Evolutionary conservation across 192 early-diverging fungal species (phyloP).

Genomic region (Podila horticola): DNA sequence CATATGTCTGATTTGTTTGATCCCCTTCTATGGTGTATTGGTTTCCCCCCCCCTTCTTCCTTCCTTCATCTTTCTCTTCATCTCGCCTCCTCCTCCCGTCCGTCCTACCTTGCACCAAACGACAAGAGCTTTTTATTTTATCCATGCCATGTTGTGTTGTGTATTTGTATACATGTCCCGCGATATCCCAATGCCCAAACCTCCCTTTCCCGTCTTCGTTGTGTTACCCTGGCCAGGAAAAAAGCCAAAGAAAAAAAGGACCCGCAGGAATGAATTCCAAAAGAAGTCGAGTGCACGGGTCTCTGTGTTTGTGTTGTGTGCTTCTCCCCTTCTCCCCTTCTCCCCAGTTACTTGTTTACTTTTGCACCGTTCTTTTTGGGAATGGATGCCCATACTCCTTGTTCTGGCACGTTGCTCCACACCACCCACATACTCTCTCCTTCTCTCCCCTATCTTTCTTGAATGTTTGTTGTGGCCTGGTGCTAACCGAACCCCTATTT

Average conservation of each 20-base stretch:
- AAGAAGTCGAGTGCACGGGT: background rate
- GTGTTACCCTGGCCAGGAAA: constrained; percentile 3
- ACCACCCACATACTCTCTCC: background rate
- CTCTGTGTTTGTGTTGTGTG: background rate
- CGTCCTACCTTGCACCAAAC: background rate
- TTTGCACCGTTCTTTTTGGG: constrained; percentile 10
- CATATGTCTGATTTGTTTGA: too few species aligned
- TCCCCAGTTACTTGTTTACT: background rate
- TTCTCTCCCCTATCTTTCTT: constrained; percentile 4
- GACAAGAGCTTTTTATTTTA: background rate
- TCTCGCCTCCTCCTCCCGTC: background rate
- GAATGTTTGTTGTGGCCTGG: background rate
- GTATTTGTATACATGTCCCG: background rate
- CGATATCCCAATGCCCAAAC: background rate
- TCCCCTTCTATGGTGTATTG: background rate
- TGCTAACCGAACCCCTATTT: constrained; percentile 5
- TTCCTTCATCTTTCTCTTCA: background rate
- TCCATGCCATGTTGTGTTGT: background rate
- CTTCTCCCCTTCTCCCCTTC: background rate
- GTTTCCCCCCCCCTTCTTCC: background rate
- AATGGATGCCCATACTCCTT: background rate
- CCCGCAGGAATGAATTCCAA: background rate
- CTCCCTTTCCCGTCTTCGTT: background rate
- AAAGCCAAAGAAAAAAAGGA: background rate
- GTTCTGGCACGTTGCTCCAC: too few species aligned